Percentiles rank a stretch among this genome's conserved stretches.
These are phyloP conservation scores for Micractinium sp. DNA, from an alignment of 139 green algal species.

Conservation along the genomic window DNA sequence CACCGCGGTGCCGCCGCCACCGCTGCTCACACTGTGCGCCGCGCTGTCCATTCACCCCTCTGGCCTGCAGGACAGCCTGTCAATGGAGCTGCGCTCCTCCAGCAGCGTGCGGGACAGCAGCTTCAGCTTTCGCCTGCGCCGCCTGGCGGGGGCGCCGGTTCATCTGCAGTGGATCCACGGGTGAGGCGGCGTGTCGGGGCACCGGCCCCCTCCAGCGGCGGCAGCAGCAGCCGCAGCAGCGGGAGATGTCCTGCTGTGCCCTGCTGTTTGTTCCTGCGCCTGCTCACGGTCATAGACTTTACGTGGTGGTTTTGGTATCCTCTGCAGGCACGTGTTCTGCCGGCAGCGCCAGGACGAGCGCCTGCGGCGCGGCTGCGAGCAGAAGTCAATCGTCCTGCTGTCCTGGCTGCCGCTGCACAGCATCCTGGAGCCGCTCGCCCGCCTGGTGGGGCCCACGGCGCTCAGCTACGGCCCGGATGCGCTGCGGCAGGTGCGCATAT, in stretches of 20 bases:
- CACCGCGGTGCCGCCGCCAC: no score
- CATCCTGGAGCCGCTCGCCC: constrained; percentile 65
- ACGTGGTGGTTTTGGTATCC: no score
- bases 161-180: constrained; percentile 30
- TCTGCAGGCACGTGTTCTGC: constrained; percentile 81
- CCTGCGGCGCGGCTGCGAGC: constrained; percentile 84
- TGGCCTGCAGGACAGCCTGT: constrained; percentile 62
- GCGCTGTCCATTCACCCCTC: neutral
- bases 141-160: neutral
- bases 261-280: neutral
- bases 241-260: neutral
- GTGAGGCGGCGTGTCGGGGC: constrained; percentile 10
- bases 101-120: constrained; percentile 73
- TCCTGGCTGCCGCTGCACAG: constrained; percentile 63
- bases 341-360: constrained; percentile 88
- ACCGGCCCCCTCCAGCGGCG: neutral
- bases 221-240: neutral
- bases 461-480: constrained; percentile 66
- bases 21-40: neutral
- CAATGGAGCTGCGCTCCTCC: constrained; percentile 64
- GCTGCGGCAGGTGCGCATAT: constrained; percentile 51
- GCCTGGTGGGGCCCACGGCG: constrained; percentile 65
- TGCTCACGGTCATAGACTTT: neutral
- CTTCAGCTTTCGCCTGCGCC: constrained; percentile 75
- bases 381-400: constrained; percentile 82